These are phyloP conservation scores for Melaleuca quinquenervia DNA, from an alignment of 345 rosid species.

Conservation along the genomic window DNA sequence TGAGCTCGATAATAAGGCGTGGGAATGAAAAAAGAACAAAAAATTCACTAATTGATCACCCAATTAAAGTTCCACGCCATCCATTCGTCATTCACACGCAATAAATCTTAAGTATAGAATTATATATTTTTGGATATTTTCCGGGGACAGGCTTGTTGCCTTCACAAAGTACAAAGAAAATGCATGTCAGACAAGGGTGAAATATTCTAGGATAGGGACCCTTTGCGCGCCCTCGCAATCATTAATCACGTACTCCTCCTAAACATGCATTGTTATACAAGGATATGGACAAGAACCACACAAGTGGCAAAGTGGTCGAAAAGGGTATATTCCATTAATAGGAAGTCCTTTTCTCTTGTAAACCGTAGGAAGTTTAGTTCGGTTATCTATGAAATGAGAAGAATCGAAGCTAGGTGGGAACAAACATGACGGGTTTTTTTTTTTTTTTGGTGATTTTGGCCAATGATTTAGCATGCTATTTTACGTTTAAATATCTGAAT, in stretches of 20 bases:
- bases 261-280: background rate
- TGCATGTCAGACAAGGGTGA: background rate
- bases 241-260: background rate
- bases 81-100: background rate
- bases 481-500: background rate
- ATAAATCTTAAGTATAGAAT: background rate
- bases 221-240: background rate
- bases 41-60: background rate
- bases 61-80: background rate
- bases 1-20: background rate
- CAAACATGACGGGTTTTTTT: too few relatives aligned
- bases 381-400: background rate
- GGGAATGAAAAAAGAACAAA: background rate
- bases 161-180: background rate
- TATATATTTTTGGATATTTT: background rate
- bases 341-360: background rate
- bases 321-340: background rate
- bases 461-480: background rate
- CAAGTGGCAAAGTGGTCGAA: too few relatives aligned
- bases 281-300: background rate
- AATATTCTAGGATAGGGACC: background rate
- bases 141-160: background rate
- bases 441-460: background rate
- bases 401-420: background rate
- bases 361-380: background rate